Evolutionary conservation across 768 basidiomycete genomes (phyloP), one percentile per base, ranked within the genome.

Genomic region (Pulveroboletus sp.): DNA sequence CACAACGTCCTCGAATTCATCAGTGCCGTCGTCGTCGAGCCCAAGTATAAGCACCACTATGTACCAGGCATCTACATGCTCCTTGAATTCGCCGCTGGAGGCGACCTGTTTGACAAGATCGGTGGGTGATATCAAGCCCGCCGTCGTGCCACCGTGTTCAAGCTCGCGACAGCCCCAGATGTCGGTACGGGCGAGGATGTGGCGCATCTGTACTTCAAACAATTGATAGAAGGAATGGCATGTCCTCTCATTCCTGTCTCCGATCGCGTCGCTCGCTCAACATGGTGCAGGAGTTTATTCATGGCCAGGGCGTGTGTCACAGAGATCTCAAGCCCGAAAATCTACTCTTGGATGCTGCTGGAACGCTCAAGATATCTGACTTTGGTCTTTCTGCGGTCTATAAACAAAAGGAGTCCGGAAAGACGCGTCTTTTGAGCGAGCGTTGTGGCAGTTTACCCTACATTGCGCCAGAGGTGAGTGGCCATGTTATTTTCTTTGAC

Each of bases 261-360:
- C 24, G 38, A 18, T 47, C 50, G 26, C 21, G 32, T 35, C 43
- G 43, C 44, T 31, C 51, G 33, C 18, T 30, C 0, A 43, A 27
- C 32, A 3, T 37, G 14, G 12, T 26, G 4, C 47, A 95, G 93
- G 73, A 76, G 28, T 95, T 89, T 67, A 86, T 97, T 28, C 94
- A 97, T 61, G 66, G 62, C 8, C 82, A 91, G 70, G 96, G 96
- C 3, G 87, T 99, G 17, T 94, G 91, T 59, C 96, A 99, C 64
- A 83, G 96, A 33, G 96, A 99, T 60, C 77, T 99, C 47, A 99
- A 99, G 63, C 96, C 96, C 0, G 96, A 99, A 67, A 99, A 99
- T 57, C 66, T 97, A 15, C 79, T 99, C 3, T 78, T 99, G 0
- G 86, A 93, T 52, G 81, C 79, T 0, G 81, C 83, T 2, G 94